A percentile compares a stretch with the other conserved stretches of the same genome.
phyloP scores from a whole-genome alignment of 2,329 filamentous ascomycete genomes.

The Neurospora crassa region DNA sequence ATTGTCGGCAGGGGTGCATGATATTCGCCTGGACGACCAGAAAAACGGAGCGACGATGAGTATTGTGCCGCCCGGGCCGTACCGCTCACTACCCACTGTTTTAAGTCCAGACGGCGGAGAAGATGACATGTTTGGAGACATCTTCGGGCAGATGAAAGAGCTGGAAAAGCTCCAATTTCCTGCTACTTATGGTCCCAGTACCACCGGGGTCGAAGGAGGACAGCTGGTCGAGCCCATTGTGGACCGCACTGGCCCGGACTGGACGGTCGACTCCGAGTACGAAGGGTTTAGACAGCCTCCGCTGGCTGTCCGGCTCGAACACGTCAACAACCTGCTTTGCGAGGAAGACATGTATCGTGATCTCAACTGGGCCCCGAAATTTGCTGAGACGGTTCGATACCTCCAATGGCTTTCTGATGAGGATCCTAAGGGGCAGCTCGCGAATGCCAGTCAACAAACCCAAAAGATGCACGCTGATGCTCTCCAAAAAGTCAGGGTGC shows the following conservation, averaged over 20 bases:
- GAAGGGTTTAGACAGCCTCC: slow-evolving; percentile 21
- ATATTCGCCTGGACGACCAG: neutral
- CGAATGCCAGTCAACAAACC: slow-evolving; percentile 17
- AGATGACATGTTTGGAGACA: neutral
- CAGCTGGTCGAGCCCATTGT: neutral
- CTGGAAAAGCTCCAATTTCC: neutral
- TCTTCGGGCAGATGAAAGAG: neutral
- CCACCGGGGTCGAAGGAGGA: neutral
- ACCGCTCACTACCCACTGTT: neutral
- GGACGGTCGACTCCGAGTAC: slow-evolving; percentile 12
- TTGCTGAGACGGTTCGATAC: slow-evolving; percentile 29
- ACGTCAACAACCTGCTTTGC: slow-evolving; percentile 34
- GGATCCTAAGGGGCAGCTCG: slow-evolving; percentile 16
- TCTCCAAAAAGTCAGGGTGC: slow-evolving; percentile 25
- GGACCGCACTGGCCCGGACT: slow-evolving; percentile 10
- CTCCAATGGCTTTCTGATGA: slow-evolving; percentile 25
- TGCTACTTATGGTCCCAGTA: neutral
- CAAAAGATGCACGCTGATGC: slow-evolving; percentile 20
- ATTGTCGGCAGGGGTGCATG: neutral
- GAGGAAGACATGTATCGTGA: slow-evolving; percentile 37
- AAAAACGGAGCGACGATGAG: neutral
- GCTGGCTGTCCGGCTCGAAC: slow-evolving; percentile 22
- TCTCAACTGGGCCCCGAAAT: slow-evolving; percentile 28
- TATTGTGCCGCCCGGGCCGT: neutral
- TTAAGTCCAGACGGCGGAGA: neutral